Base-by-base conservation (phyloP, 768 basidiomycete genomes). In the Termitomyces sp. region DNA sequence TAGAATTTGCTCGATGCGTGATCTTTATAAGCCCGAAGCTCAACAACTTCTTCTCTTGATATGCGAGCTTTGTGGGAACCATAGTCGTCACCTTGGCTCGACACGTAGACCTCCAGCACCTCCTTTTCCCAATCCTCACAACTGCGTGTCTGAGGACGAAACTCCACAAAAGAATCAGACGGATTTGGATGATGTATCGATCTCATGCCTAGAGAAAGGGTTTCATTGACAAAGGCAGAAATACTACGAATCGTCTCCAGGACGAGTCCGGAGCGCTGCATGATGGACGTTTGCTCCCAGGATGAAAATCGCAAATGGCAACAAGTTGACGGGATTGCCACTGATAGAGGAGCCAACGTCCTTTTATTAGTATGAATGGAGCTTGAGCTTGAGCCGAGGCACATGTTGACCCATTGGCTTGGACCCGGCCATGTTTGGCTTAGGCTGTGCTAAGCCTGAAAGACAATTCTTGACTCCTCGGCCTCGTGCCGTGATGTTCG, bases 121-220 rank as follows among this genome's bases (percentile, higher is more conserved):
- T 56, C 55, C 24, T 41, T 28, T 41, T 56, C 49, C 55, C 55
- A 56, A 12, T 45, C 44, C 15, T 56, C 55, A 34, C 49, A 56
- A 17, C 49, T 45, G 15, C 55, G 55, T 17, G 34, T 21, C 10
- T 52, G 50, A 32, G 55, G 14, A 28, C 55, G 55, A 41, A 56
- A 51, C 38, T 56, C 55, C 10, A 51, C 55, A 26, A 43, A 56
- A 15, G 50, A 24, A 24, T 45, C 35, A 26, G 55, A 41, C 22
- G 43, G 50, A 41, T 56, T 45, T 32, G 37, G 43, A 1, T 24
- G 44, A 14, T 7, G 19, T 26, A 38, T 43, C 24, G 49, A 44
- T 45, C 26, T 22, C 8, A 46, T 19, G 42, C 15, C 22, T 3
- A 41, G 34, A 41, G 30, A 17, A 21, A 56, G 21, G 35, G 28